These are phyloP conservation scores for Dioszegia crocea DNA, from an alignment of 768 basidiomycete genomes.

Conservation along the genomic window DNA sequence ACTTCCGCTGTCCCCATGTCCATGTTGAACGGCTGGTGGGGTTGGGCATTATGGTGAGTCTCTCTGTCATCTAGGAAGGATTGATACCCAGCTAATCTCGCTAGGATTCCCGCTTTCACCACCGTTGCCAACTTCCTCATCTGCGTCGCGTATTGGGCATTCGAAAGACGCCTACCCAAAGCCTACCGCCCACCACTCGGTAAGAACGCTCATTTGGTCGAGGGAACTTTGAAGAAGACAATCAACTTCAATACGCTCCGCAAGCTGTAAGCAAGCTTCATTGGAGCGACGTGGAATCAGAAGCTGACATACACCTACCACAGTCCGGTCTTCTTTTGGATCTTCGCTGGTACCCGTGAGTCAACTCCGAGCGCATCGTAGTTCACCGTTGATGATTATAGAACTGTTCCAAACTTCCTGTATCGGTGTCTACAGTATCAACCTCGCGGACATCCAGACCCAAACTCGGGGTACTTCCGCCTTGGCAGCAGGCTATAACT, in stretches of 20 bases:
- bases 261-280: constrained; percentile 15
- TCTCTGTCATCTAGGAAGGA: no score
- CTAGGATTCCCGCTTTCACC: constrained; percentile 34
- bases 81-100: background rate
- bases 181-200: constrained; percentile 23
- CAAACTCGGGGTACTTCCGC: constrained; percentile 28
- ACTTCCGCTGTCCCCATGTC: constrained; percentile 36
- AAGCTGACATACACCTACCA: no score
- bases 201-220: constrained; percentile 14
- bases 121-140: constrained; percentile 28
- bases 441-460: constrained; percentile 41
- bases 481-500: constrained; percentile 43
- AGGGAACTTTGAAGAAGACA: constrained; percentile 9
- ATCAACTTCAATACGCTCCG: constrained; percentile 13
- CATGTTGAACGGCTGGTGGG: constrained; percentile 35
- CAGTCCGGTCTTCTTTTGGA: constrained; percentile 32
- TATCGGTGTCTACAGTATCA: constrained; percentile 32
- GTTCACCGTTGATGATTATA: background rate
- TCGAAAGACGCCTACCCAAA: constrained; percentile 26
- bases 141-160: constrained; percentile 28
- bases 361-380: no score
- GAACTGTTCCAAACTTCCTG: constrained; percentile 37
- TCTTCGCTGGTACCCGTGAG: constrained; percentile 26
- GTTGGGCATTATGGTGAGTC: constrained; percentile 40
- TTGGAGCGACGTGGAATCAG: no score